Base-by-base conservation (phyloP, 495 filamentous ascomycete genomes). In the Echria macrotheca region DNA sequence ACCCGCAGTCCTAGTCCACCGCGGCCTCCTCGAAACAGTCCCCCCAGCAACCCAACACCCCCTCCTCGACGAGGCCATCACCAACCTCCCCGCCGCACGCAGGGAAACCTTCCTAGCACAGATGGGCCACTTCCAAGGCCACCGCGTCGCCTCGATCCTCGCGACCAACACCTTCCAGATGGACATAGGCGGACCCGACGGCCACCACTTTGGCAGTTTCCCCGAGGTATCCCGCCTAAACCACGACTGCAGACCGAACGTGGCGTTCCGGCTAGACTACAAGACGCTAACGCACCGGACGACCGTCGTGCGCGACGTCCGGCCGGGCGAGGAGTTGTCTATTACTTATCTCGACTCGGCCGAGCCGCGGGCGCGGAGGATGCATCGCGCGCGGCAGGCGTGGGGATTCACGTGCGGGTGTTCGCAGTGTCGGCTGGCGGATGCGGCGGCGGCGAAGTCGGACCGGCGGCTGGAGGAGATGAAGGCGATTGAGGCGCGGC, bases 171-270 rank as follows among this genome's bases (percentile, higher is more conserved):
- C 60, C 8, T 66, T 64, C 49, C 55, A 64, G 41, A 52, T 64
- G 25, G 35, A 53, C 21, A 41, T 64, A 5, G 52, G 49, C 22
- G 23, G 41, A 5, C n/a, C 37, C 1, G 56, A 56, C 33, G 49
- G 49, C 1, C 54, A 57, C 40, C 63, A 66, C 51, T 64, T 59
- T 26, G 54, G 45, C 11, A 59, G 61, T 46, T 66, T 51, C 32
- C 63, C 63, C 1, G 60, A 57, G 15, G 54, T 54, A 2, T 61
- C 58, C 19, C 35, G 56, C 0, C 53, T 61, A 11, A 59, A 59
- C 56, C 60, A 64, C 37, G 56, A 66, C 42, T 66, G 63, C 36
- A 39, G 63, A 5, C 60, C 63, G 10, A 66, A 61, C 26, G 44
- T 59, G 21, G 59, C 53, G 6, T 64, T 64, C 36, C 36, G 49